Evolutionary conservation across 2,329 filamentous ascomycete species (phyloP).

Genomic region (Exutisphaerella laricina): DNA sequence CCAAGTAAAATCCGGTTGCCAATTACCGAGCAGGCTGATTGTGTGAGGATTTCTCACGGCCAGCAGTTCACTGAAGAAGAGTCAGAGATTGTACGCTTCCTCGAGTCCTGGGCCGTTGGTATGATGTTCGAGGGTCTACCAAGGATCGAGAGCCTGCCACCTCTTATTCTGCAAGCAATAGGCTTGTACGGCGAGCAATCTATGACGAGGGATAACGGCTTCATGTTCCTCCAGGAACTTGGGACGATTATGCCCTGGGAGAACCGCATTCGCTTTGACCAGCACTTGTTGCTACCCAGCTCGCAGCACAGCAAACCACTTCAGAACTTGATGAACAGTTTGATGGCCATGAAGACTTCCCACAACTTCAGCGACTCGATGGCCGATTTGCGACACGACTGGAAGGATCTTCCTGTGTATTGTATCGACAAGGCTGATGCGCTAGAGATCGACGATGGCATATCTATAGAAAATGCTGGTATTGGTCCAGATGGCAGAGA

Average conservation of each 20-base stretch:
- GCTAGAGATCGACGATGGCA: constrained; percentile 69
- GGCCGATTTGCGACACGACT: constrained; percentile 54
- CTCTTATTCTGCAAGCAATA: constrained; percentile 57
- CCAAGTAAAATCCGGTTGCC: constrained; percentile 33
- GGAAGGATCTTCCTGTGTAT: constrained; percentile 57
- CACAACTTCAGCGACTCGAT: constrained; percentile 49
- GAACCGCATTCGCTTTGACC: constrained; percentile 58
- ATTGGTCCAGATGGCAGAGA: constrained; percentile 26
- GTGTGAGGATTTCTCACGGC: constrained; percentile 19
- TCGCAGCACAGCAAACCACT: constrained; percentile 42
- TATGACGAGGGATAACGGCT: constrained; percentile 39
- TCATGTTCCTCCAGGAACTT: constrained; percentile 69
- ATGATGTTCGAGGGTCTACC: constrained; percentile 50
- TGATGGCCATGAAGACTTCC: constrained; percentile 26
- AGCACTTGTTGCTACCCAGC: constrained; percentile 48
- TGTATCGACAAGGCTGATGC: constrained; percentile 66
- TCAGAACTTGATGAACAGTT: constrained; percentile 36
- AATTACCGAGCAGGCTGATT: constrained; percentile 22
- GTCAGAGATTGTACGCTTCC: constrained; percentile 57
- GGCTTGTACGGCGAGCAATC: constrained; percentile 54
- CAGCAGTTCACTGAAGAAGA: constrained; percentile 48
- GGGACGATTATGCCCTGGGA: constrained; percentile 68
- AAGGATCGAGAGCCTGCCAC: constrained; percentile 56
- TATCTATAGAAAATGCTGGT: constrained; percentile 58
- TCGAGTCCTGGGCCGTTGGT: constrained; percentile 62